These are phyloP conservation scores for Ophiostoma novo-ulmi DNA, from an alignment of 2,329 filamentous ascomycete genomes.

Conservation along the genomic window DNA sequence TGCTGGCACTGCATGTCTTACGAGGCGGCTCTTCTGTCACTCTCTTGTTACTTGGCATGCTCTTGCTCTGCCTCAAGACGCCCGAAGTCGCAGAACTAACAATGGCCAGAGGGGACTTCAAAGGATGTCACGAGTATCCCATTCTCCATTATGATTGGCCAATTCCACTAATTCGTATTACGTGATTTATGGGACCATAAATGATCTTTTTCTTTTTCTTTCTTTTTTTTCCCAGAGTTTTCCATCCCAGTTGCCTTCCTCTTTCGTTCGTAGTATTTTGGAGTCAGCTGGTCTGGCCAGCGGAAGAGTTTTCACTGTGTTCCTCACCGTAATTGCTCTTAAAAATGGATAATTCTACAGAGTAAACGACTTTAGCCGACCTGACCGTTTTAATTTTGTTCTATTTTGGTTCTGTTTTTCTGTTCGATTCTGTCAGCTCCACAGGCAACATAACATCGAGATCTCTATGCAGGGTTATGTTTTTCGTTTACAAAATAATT, in stretches of 20 bases:
- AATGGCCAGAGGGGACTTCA: neutral
- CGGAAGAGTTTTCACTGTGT: conserved; percentile 19
- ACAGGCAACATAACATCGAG: neutral
- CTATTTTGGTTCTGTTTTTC: neutral
- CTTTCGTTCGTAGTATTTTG: neutral
- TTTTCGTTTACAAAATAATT: neutral
- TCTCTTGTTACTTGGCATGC: neutral
- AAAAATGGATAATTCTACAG: neutral
- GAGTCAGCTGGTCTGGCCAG: conserved; percentile 23
- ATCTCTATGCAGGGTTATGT: neutral
- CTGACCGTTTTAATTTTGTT: neutral
- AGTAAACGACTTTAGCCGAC: neutral
- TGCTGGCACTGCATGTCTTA: neutral
- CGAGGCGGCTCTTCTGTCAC: neutral
- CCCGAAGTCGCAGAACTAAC: neutral
- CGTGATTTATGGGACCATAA: neutral
- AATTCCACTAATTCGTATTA: neutral
- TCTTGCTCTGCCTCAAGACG: neutral
- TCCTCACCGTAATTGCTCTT: neutral
- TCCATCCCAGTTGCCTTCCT: neutral
- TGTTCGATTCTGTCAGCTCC: neutral
- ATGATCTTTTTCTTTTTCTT: neutral
- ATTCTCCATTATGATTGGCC: neutral
- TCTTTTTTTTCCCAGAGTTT: neutral
- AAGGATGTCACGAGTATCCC: neutral